These are phyloP conservation scores for Lactarius akahatsu DNA, from an alignment of 768 basidiomycete species.

Conservation along the genomic window DNA sequence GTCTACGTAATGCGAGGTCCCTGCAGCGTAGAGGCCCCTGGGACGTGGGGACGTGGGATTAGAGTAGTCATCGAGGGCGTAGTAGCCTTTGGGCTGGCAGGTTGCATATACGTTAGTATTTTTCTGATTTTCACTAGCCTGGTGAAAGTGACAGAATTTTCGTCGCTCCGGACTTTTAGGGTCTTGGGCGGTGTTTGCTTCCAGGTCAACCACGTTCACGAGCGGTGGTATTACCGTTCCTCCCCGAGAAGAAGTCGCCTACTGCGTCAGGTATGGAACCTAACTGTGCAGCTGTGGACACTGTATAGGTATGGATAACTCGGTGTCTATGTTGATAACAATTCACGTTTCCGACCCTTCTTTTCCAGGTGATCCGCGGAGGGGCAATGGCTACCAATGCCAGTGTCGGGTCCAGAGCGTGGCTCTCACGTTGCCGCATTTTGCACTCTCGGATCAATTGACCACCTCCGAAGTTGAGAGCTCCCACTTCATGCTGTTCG, in stretches of 20 bases:
- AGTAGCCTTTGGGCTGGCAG: constrained; percentile 17
- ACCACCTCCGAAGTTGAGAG: background rate
- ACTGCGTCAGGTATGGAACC: background rate
- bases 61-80: constrained; percentile 22
- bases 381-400: background rate
- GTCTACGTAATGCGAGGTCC: background rate
- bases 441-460: background rate
- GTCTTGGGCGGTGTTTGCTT: constrained; percentile 9
- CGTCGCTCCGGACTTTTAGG: background rate
- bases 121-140: background rate
- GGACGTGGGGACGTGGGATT: constrained; percentile 8
- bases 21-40: constrained; percentile 11
- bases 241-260: constrained; percentile 6
- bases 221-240: background rate
- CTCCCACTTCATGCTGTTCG: background rate
- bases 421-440: background rate
- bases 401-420: background rate
- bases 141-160: background rate
- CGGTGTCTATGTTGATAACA: background rate
- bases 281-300: background rate
- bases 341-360: background rate
- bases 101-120: constrained; percentile 13
- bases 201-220: constrained; percentile 3
- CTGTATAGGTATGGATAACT: background rate
- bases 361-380: background rate